Conservation (phyloP, 139 green algal genomes). For the Micromonas pusilla region DNA sequence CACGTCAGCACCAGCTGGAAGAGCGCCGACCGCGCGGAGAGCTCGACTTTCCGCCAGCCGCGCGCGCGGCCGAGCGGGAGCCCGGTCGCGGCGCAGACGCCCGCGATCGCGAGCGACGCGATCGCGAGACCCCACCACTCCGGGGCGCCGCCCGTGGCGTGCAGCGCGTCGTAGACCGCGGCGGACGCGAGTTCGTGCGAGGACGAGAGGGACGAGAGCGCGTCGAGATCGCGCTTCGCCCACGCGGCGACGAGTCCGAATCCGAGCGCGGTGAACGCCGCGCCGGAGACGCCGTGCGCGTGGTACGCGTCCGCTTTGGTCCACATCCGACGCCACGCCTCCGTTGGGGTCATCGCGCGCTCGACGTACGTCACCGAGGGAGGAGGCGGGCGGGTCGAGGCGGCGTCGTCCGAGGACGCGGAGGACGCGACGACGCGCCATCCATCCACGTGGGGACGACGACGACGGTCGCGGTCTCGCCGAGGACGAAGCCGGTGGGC, state of each 20-base stretch:
- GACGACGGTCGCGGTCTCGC: no score
- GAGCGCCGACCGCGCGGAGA: constrained; percentile 1
- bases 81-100: constrained; percentile 2
- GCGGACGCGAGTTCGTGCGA: neutral
- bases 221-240: neutral
- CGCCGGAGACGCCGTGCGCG: constrained; percentile 7
- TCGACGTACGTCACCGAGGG: neutral
- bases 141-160: neutral
- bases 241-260: neutral
- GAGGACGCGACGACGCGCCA: no score
- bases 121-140: neutral
- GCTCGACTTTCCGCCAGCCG: constrained; percentile 11
- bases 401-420: no score
- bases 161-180: neutral
- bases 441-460: no score
- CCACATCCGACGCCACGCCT: constrained; percentile 23
- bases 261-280: neutral
- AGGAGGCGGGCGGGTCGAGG: no score
- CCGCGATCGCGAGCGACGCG: neutral
- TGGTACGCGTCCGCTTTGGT: constrained; percentile 7
- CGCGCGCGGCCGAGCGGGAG: neutral
- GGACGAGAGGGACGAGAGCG: neutral
- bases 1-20: constrained; percentile 21
- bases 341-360: neutral
- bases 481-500: no score